Evolutionary conservation across 257 asterid genomes (phyloP).

Genomic region (Rauvolfia tetraphylla): DNA sequence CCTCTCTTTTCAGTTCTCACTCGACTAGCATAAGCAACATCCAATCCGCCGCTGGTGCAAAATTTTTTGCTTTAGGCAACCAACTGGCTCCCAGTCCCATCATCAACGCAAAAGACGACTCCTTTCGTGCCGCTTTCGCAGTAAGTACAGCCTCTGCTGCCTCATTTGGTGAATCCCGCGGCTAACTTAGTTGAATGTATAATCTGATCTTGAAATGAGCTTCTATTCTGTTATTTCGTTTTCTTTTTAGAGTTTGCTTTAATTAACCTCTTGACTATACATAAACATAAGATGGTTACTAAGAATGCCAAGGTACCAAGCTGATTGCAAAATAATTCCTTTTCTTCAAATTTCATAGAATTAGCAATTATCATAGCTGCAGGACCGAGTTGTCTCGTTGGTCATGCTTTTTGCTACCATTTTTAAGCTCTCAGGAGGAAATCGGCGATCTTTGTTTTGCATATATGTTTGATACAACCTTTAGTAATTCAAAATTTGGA

Average conservation of each 20-base stretch:
- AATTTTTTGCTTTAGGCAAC: not conserved
- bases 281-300: not conserved
- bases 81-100: not conserved
- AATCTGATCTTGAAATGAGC: not conserved
- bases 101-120: not conserved
- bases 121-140: not conserved
- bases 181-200: no score
- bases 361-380: not conserved
- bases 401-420: not conserved
- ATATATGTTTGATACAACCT: not conserved
- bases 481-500: not conserved
- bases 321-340: not conserved
- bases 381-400: not conserved
- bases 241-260: not conserved
- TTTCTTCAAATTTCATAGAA: not conserved
- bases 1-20: no score
- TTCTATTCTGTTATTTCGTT: not conserved
- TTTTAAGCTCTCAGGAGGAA: not conserved
- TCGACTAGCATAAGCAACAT: no score
- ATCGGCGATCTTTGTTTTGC: not conserved
- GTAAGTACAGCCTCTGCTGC: not conserved
- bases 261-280: not conserved
- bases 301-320: not conserved
- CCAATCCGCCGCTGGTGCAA: no score
- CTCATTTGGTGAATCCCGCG: not conserved